Percentiles rank a stretch among this genome's conserved stretches.
Evolutionary conservation across 129 eudicot species (phyloP).

Genomic region (Cynara cardunculus): DNA sequence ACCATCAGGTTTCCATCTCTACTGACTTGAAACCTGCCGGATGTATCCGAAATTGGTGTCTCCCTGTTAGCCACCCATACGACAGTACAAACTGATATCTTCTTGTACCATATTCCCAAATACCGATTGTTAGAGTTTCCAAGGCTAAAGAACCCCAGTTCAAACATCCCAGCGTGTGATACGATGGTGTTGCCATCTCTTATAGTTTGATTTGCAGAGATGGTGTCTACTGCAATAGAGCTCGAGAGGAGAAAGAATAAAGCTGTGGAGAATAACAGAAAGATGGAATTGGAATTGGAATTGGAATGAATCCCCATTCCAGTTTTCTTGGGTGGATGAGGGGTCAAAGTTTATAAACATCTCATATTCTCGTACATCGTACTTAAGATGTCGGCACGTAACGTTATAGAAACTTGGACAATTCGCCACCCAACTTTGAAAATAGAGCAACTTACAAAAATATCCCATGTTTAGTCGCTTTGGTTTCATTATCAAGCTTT

Average conservation of each 20-base stretch:
- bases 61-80: slow-evolving; percentile 35
- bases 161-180: slow-evolving; percentile 17
- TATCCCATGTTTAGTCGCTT: too few species aligned
- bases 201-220: slow-evolving; percentile 3
- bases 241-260: not conserved
- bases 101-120: slow-evolving; percentile 30
- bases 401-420: not conserved
- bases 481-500: too few species aligned
- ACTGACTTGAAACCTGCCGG: slow-evolving; percentile 1
- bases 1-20: slow-evolving; percentile 1
- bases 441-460: not conserved
- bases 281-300: not conserved
- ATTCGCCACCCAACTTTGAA: not conserved
- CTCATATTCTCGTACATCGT: not conserved
- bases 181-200: slow-evolving; percentile 14
- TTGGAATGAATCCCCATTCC: not conserved
- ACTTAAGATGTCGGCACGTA: not conserved
- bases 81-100: slow-evolving; percentile 1
- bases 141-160: slow-evolving; percentile 31
- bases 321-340: not conserved
- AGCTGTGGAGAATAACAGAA: not conserved
- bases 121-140: slow-evolving; percentile 21
- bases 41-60: slow-evolving; percentile 2
- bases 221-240: slow-evolving; percentile 20
- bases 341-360: not conserved